These are phyloP conservation scores for Danielia reshetovae DNA, from an alignment of 805 yeast genomes.

Conservation along the genomic window DNA sequence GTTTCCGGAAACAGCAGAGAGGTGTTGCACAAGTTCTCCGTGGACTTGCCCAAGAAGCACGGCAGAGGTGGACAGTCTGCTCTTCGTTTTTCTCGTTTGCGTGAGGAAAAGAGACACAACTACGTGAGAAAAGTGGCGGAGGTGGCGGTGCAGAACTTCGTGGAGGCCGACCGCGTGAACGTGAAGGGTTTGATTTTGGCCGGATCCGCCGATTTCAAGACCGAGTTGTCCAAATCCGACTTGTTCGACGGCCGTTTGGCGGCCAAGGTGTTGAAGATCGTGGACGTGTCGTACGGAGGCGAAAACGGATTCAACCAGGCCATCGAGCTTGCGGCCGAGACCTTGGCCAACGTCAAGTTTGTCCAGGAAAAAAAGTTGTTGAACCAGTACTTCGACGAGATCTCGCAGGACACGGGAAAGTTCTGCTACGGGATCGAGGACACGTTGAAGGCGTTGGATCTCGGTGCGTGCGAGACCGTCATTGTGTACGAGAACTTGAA, in stretches of 20 bases:
- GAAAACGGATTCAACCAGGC: constrained; percentile 99
- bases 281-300: constrained; percentile 98
- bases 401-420: constrained; percentile 94
- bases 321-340: constrained; percentile 94
- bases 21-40: constrained; percentile 89
- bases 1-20: constrained; percentile 97
- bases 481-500: constrained; percentile 93
- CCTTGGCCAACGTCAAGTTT: constrained; percentile 93
- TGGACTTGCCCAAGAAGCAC: constrained; percentile 98
- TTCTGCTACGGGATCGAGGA: constrained; percentile 98
- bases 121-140: constrained; percentile 98
- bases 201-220: constrained; percentile 99
- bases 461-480: constrained; percentile 91
- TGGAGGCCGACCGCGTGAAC: constrained; percentile 89
- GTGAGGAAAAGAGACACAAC: constrained; percentile 99
- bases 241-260: constrained; percentile 87
- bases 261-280: constrained; percentile 84
- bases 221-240: constrained; percentile 88
- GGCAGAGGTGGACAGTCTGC: constrained; percentile 99
- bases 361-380: constrained; percentile 97
- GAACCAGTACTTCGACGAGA: constrained; percentile 91
- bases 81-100: constrained; percentile 94
- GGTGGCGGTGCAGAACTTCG: constrained; percentile 95
- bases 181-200: constrained; percentile 94
- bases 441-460: constrained; percentile 91